phyloP scores from a whole-genome alignment of 73 alveolate species.

The Blepharisma japonicum region DNA sequence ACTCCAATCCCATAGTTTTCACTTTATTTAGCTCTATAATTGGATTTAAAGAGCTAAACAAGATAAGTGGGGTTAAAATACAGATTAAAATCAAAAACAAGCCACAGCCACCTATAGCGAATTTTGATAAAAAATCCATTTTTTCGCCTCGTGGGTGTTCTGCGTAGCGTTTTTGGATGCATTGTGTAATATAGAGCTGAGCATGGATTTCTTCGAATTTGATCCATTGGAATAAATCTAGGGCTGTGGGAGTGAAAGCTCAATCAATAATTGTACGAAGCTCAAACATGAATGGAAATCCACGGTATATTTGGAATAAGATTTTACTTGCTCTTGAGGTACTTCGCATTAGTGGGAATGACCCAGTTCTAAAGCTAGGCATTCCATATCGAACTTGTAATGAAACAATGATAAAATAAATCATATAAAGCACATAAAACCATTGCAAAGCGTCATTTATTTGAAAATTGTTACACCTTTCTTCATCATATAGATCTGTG shows the following conservation, averaged over 20 bases:
- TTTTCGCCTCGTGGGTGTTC: constrained; percentile 56
- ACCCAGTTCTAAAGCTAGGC: constrained; percentile 80
- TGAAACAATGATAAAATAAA: constrained; percentile 76
- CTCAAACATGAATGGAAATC: constrained; percentile 84
- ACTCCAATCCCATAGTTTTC: constrained; percentile 57
- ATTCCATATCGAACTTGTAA: constrained; percentile 85
- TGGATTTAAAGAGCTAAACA: constrained; percentile 84
- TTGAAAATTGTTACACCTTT: constrained; percentile 46
- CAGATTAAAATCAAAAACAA: constrained; percentile 54
- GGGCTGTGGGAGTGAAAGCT: constrained; percentile 81
- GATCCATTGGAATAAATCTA: constrained; percentile 83
- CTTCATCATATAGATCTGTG: constrained; percentile 27
- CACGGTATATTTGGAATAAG: constrained; percentile 51
- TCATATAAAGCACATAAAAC: constrained; percentile 76
- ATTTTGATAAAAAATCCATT: constrained; percentile 49
- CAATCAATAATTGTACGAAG: constrained; percentile 83
- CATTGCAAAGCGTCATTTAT: constrained; percentile 34
- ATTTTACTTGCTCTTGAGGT: constrained; percentile 43
- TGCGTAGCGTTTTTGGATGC: constrained; percentile 43
- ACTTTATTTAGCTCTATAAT: constrained; percentile 60
- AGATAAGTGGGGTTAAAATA: constrained; percentile 78
- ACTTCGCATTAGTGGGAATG: constrained; percentile 66
- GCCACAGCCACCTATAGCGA: constrained; percentile 59
- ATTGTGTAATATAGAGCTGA: constrained; percentile 67
- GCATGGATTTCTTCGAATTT: constrained; percentile 80